Conservation (phyloP, 371 early-diverging fungal genomes). For the Apophysomyces ossiformis region DNA sequence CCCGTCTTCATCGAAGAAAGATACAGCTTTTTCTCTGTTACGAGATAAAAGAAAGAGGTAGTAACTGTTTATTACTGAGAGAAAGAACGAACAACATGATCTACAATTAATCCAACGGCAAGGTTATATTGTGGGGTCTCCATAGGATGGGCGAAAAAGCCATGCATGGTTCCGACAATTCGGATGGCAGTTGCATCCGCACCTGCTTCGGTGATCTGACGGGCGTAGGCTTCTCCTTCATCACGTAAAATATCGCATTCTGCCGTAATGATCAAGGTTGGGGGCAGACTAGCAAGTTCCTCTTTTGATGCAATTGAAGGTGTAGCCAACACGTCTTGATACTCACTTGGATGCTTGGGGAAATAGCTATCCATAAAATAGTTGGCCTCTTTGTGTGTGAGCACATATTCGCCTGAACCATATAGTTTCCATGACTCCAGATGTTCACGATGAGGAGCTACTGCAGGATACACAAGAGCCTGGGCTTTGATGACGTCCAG, state of each 20-base stretch:
- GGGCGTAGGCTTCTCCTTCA: slow-evolving; percentile 22
- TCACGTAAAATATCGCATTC: slow-evolving; percentile 24
- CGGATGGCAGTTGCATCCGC: slow-evolving; percentile 16
- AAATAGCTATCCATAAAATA: slow-evolving; percentile 15
- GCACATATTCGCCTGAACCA: slow-evolving; percentile 17
- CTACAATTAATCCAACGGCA: neutral
- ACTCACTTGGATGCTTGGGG: neutral
- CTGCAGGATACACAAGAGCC: slow-evolving; percentile 19
- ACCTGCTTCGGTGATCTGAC: slow-evolving; percentile 20
- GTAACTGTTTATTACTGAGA: too few relatives aligned
- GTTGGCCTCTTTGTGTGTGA: slow-evolving; percentile 7
- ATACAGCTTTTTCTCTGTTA: too few relatives aligned
- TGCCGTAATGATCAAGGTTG: slow-evolving; percentile 21
- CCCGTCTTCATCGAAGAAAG: too few relatives aligned
- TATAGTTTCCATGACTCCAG: neutral
- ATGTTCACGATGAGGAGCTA: neutral
- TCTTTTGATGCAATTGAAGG: slow-evolving; percentile 16
- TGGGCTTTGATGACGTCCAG: slow-evolving; percentile 19
- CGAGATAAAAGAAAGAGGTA: too few relatives aligned
- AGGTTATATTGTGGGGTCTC: neutral
- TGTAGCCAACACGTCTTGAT: slow-evolving; percentile 7
- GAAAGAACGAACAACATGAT: too few relatives aligned
- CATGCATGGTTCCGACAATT: slow-evolving; percentile 26
- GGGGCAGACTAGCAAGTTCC: slow-evolving; percentile 8
- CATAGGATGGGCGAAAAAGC: slow-evolving; percentile 9